A percentile compares a stretch with the other conserved stretches of the same genome.
These are phyloP conservation scores for Penicillium palitans DNA, from an alignment of 2,329 filamentous ascomycete genomes.

Conservation along the genomic window DNA sequence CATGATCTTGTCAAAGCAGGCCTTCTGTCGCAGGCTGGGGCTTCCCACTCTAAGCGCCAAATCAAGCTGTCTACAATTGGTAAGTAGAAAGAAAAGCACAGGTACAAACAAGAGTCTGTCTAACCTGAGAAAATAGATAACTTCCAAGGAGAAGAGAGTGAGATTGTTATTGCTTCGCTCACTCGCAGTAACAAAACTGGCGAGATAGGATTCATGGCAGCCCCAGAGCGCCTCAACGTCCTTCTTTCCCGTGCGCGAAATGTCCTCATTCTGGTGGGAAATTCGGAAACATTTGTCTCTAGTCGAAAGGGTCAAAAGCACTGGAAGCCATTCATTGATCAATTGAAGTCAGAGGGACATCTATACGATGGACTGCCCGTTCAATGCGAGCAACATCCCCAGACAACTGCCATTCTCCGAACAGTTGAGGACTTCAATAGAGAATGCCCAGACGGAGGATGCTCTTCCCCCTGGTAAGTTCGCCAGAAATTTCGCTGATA, in stretches of 20 bases:
- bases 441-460: conserved; percentile 70
- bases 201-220: conserved; percentile 70
- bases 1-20: conserved; percentile 64
- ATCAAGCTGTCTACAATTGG: conserved; percentile 69
- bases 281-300: conserved; percentile 64
- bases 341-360: conserved; percentile 53
- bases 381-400: conserved; percentile 60
- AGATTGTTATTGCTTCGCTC: conserved; percentile 68
- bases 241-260: conserved; percentile 67
- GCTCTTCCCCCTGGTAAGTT: conserved; percentile 60
- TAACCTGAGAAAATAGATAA: conserved; percentile 56
- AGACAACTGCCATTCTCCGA: conserved; percentile 50
- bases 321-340: conserved; percentile 61
- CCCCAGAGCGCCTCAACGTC: conserved; percentile 68
- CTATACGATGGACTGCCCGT: conserved; percentile 64
- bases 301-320: conserved; percentile 57
- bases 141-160: conserved; percentile 74
- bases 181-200: conserved; percentile 64
- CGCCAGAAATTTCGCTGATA: not conserved
- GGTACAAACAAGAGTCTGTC: not conserved
- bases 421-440: conserved; percentile 59
- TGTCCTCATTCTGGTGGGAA: conserved; percentile 68
- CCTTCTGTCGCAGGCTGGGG: conserved; percentile 55
- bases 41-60: conserved; percentile 52
- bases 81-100: conserved; percentile 38